Conservation (phyloP, 2,329 filamentous ascomycete genomes). For the Immersiporthe knoxdaviesiana region DNA sequence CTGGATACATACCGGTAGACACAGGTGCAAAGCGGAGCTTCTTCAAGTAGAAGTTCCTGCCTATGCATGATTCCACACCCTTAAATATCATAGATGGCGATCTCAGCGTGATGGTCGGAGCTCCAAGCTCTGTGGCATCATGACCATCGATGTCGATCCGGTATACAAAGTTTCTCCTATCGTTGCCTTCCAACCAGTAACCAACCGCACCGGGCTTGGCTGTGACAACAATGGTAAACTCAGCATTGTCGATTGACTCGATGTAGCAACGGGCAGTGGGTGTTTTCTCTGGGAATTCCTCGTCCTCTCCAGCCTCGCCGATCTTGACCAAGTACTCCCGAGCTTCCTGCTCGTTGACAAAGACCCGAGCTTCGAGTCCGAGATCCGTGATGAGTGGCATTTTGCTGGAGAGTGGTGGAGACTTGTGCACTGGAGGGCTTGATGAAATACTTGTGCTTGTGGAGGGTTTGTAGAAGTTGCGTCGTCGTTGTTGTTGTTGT, state of each 20-base stretch:
- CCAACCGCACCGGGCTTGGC: not conserved
- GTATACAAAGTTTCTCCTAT: not conserved
- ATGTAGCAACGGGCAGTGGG: not conserved
- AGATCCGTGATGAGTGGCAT: constrained; percentile 19
- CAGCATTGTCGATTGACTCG: not conserved
- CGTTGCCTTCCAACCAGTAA: not conserved
- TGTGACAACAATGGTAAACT: not conserved
- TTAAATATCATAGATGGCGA: not conserved
- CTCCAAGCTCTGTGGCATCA: not conserved
- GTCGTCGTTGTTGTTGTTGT: too few relatives aligned
- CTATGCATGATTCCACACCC: not conserved
- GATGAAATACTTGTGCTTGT: not conserved
- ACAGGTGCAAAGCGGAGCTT: not conserved
- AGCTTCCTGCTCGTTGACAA: not conserved
- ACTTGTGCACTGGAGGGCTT: too few relatives aligned
- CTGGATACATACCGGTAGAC: not conserved
- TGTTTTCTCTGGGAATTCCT: not conserved
- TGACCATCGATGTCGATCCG: not conserved
- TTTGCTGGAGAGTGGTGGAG: not conserved
- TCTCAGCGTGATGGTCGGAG: not conserved
- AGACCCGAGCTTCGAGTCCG: constrained; percentile 16
- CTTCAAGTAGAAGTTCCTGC: not conserved
- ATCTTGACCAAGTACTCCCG: constrained; percentile 7
- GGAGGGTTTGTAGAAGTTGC: too few relatives aligned
- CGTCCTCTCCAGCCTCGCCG: not conserved